These are phyloP conservation scores for Suillus clintonianus DNA, from an alignment of 768 basidiomycete genomes.

Conservation along the genomic window DNA sequence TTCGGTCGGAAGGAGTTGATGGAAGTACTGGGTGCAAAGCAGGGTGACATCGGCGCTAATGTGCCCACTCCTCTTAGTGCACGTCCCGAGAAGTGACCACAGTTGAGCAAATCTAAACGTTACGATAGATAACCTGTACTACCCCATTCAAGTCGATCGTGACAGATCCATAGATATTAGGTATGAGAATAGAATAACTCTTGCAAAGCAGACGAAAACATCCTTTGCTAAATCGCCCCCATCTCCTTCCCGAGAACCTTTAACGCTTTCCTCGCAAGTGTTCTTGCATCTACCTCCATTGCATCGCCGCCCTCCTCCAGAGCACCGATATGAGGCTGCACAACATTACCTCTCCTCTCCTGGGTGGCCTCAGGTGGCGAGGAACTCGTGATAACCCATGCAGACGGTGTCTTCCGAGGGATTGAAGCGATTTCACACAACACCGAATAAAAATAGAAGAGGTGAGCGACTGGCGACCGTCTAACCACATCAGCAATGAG, in stretches of 20 bases:
- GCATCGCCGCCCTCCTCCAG: slow-evolving; percentile 21
- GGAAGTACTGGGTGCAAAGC: slow-evolving; percentile 56
- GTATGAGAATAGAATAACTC: background rate
- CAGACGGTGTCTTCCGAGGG: slow-evolving; percentile 64
- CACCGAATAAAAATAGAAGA: slow-evolving; percentile 85
- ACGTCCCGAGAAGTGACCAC: slow-evolving; percentile 4
- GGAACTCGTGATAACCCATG: slow-evolving; percentile 50
- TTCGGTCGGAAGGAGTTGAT: slow-evolving; percentile 62
- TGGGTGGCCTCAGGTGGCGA: slow-evolving; percentile 6
- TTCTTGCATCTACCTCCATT: slow-evolving; percentile 64
- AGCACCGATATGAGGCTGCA: slow-evolving; percentile 23
- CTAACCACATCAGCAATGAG: slow-evolving; percentile 72
- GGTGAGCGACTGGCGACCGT: slow-evolving; percentile 76
- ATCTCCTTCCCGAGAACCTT: slow-evolving; percentile 74
- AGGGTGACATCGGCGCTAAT: slow-evolving; percentile 45
- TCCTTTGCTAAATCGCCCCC: slow-evolving; percentile 41
- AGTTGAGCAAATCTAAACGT: background rate
- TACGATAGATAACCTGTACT: background rate
- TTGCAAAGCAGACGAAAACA: background rate
- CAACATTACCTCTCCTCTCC: slow-evolving; percentile 12
- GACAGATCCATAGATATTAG: background rate
- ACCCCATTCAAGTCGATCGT: background rate
- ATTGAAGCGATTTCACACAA: slow-evolving; percentile 80
- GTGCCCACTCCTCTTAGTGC: slow-evolving; percentile 32
- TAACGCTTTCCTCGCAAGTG: slow-evolving; percentile 66